Base-by-base conservation (phyloP, 768 basidiomycete genomes). In the Amanita phalloides region DNA sequence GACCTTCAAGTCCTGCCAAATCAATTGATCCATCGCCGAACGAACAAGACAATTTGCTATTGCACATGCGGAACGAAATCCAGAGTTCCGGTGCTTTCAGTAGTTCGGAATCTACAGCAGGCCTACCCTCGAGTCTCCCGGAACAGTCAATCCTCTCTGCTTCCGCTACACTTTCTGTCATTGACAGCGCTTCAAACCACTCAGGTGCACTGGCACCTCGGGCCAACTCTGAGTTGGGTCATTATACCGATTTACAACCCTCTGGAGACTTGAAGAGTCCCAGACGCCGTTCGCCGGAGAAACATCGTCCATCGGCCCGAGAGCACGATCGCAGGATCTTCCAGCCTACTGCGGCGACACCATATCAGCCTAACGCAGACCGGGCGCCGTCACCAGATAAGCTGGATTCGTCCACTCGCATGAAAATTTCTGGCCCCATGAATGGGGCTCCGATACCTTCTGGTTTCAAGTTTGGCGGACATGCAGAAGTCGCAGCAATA, bases 381-480 rank as follows among this genome's bases (percentile, higher is more conserved):
- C 70, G 81, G 43, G 65, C 66, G 3, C 66, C 75, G 28, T 75
- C 75, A 20, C 78, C 77, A 43, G 78, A 74, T 56, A 78, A 75
- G 57, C 69, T 68, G 6, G 83, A 86, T 52, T 62, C 64, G 25
- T 74, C 74, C 45, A 72, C 75, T 25, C 86, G 84, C 63, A 80
- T 83, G 45, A 92, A 93, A 68, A 96, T 97, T 46, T 94, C 91
- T 14, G 89, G 81, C 1, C 94, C 93, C 32, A 73, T 92, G 63
- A 84, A 84, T 53, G 91, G 90, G 6, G 79, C 80, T 11, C 88
- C 85, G 39, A 87, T 95, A 35, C 92, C 92, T 3, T 77, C 80
- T 32, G 91, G 91, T 0, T 90, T 85, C 75, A 94, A 93, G 67
- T 97, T 94, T 61, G 90, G 87, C 9, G 71, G 77, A 44, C 92